These are phyloP conservation scores for Suillus subalutaceus DNA, from an alignment of 768 basidiomycete genomes.

Conservation along the genomic window DNA sequence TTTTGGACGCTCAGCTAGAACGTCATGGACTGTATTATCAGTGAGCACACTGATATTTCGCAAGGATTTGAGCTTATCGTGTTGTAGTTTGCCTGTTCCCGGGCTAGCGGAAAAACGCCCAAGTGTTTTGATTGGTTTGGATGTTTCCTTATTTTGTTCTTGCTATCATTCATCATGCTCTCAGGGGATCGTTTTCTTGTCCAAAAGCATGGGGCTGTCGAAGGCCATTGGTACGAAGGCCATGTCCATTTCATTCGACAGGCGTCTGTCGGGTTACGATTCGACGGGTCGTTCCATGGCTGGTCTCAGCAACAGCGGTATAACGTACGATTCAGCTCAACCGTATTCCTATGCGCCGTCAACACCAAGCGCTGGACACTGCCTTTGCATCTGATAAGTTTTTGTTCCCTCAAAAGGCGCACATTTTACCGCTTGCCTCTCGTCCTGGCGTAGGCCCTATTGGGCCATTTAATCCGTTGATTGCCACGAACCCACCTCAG, in stretches of 20 bases:
- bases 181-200: conserved; percentile 36
- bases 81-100: conserved; percentile 48
- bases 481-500: conserved; percentile 51
- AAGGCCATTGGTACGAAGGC: conserved; percentile 37
- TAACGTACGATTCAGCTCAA: conserved; percentile 60
- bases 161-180: background rate
- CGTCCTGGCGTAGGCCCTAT: conserved; percentile 12
- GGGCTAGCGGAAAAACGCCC: conserved; percentile 63
- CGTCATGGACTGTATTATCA: conserved; percentile 36
- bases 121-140: conserved; percentile 57
- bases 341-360: conserved; percentile 52
- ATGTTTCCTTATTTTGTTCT: conserved; percentile 32
- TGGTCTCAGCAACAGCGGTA: conserved; percentile 33
- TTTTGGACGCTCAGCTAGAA: conserved; percentile 33
- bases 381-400: conserved; percentile 42
- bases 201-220: conserved; percentile 17
- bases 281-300: conserved; percentile 44
- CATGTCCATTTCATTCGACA: conserved; percentile 52
- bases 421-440: conserved; percentile 11
- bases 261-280: conserved; percentile 47
- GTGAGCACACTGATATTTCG: conserved; percentile 18
- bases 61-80: background rate
- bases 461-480: conserved; percentile 42
- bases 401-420: conserved; percentile 44
- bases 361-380: conserved; percentile 55